Evolutionary conservation across 2,329 filamentous ascomycete species (phyloP).

Genomic region (Phaeophleospora eucalypticola): DNA sequence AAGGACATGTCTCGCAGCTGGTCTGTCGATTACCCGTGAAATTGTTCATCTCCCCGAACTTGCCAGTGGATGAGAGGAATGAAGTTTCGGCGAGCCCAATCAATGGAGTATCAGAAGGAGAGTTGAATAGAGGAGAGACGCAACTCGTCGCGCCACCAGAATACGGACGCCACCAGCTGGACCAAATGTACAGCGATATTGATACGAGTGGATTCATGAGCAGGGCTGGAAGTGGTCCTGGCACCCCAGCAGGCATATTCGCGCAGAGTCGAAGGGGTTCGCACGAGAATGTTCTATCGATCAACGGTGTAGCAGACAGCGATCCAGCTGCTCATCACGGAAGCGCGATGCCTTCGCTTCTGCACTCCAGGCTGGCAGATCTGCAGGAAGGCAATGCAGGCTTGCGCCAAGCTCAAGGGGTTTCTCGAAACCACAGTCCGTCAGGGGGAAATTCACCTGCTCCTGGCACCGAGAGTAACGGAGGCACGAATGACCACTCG

Average conservation of each 20-base stretch:
- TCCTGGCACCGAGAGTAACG: constrained; percentile 10
- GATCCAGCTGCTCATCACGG: constrained; percentile 38
- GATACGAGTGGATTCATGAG: constrained; percentile 72
- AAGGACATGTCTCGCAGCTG: constrained; percentile 90
- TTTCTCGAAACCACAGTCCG: constrained; percentile 25
- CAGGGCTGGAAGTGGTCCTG: constrained; percentile 48
- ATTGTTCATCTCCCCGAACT: constrained; percentile 92
- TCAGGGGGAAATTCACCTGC: constrained; percentile 32
- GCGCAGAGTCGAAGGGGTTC: constrained; percentile 69
- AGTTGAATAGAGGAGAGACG: constrained; percentile 50
- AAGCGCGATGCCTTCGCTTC: constrained; percentile 53
- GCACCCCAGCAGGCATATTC: constrained; percentile 65
- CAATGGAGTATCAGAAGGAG: constrained; percentile 35
- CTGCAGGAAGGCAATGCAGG: constrained; percentile 43
- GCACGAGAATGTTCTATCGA: constrained; percentile 68
- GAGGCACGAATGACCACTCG: constrained; percentile 15
- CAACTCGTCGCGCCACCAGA: constrained; percentile 76
- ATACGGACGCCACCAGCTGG: constrained; percentile 85
- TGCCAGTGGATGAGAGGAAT: constrained; percentile 83
- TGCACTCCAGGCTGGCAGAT: constrained; percentile 65
- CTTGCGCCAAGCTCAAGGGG: constrained; percentile 23
- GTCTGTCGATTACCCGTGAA: constrained; percentile 86
- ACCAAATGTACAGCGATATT: constrained; percentile 84
- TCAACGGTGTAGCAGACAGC: constrained; percentile 51
- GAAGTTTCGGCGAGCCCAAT: constrained; percentile 56